A percentile compares a stretch with the other conserved stretches of the same genome.
Evolutionary conservation across 148 eudicot species (phyloP).

Genomic region (Fagopyrum esculentum): DNA sequence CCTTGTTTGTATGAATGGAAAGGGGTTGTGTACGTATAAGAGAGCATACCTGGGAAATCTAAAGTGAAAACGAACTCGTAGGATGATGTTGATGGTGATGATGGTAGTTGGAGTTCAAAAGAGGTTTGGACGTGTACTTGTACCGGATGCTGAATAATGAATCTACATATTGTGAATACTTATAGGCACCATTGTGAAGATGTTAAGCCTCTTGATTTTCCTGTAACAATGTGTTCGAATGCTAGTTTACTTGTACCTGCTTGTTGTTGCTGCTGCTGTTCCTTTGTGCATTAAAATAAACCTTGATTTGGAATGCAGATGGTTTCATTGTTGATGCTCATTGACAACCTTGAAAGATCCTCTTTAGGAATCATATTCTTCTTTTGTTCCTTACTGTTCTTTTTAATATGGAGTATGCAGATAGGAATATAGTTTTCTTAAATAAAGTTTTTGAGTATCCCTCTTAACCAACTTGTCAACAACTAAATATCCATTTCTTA

Average conservation of each 20-base stretch:
- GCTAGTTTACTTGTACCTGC: background rate
- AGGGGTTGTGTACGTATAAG: background rate
- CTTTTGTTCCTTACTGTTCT: no score
- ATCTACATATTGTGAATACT: slow-evolving; percentile 7
- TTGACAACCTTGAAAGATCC: background rate
- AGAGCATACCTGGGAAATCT: background rate
- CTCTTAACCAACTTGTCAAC: background rate
- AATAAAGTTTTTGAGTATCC: background rate
- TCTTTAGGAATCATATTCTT: no score
- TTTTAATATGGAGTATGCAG: no score
- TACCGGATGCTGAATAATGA: background rate
- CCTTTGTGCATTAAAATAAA: background rate
- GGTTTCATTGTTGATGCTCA: background rate
- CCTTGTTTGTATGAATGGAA: background rate
- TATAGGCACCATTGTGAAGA: slow-evolving; percentile 6
- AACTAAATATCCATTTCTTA: no score
- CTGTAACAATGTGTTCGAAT: background rate
- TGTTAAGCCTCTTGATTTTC: slow-evolving; percentile 4
- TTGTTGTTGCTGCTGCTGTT: background rate
- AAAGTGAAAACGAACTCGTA: background rate
- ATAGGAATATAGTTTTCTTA: no score
- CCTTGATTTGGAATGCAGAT: background rate
- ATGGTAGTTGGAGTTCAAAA: background rate
- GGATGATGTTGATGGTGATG: background rate
- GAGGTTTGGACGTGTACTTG: background rate